A percentile compares a stretch with the other conserved stretches of the same genome.
phyloP scores from a whole-genome alignment of 352 stramenopile genomes.

The Phytophthora pistaciae region DNA sequence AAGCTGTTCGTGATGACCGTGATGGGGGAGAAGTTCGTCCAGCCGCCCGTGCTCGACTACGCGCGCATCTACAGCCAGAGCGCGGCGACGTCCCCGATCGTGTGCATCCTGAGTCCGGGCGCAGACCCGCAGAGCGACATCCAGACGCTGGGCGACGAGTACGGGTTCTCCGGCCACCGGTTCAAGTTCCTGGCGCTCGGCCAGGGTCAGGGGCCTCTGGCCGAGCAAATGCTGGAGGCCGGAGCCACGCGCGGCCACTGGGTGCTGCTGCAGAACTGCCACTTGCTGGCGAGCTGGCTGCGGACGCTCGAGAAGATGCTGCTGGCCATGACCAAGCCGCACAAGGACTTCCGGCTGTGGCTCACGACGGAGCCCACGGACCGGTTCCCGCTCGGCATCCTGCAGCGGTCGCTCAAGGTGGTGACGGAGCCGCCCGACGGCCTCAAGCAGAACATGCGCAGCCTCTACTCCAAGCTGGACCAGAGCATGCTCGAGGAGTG shows the following conservation, averaged over 20 bases:
- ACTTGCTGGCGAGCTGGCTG: constrained; percentile 95
- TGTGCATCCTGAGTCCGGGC: constrained; percentile 96
- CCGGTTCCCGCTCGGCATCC: constrained; percentile 95
- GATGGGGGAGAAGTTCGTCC: constrained; percentile 96
- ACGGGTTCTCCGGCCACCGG: constrained; percentile 90
- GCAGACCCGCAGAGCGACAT: constrained; percentile 96
- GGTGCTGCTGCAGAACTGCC: constrained; percentile 97
- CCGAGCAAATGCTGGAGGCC: constrained; percentile 95
- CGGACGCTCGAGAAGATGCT: constrained; percentile 94
- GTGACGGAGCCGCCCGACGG: constrained; percentile 96
- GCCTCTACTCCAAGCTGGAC: constrained; percentile 93
- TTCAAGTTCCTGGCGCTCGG: constrained; percentile 96
- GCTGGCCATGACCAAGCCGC: constrained; percentile 90
- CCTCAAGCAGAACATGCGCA: constrained; percentile 97
- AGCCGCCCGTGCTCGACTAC: constrained; percentile 96
- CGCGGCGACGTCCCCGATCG: constrained; percentile 88
- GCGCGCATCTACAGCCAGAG: constrained; percentile 93
- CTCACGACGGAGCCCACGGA: constrained; percentile 96
- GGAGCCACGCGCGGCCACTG: constrained; percentile 88
- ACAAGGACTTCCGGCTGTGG: constrained; percentile 97
- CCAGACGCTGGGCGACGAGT: constrained; percentile 92
- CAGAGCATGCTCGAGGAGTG: constrained; percentile 93
- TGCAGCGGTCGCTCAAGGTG: constrained; percentile 96
- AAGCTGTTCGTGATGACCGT: constrained; percentile 94
- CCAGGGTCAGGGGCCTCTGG: constrained; percentile 94